Evolutionary conservation across 2,329 filamentous ascomycete genomes (phyloP).

Genomic region (Fusarium mundagurra): DNA sequence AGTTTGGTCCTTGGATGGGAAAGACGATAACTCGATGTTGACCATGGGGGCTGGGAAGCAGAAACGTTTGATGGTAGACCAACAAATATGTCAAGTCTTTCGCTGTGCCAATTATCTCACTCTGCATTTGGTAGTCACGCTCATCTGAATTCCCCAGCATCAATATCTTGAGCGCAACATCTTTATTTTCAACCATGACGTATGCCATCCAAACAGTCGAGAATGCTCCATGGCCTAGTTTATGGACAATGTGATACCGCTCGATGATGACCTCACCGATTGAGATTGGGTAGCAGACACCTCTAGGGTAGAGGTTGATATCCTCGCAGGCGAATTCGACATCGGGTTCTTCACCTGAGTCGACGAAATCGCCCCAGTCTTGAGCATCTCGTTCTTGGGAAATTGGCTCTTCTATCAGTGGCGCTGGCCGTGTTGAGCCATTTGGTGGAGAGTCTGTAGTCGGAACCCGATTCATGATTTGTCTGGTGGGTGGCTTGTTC

Average conservation of each 20-base stretch:
- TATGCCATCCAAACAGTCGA: background rate
- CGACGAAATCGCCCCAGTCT: background rate
- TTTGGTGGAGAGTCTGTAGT: fast-evolving
- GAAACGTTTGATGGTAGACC: fast-evolving
- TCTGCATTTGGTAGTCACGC: fast-evolving
- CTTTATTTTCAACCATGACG: fast-evolving
- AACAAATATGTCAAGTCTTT: background rate
- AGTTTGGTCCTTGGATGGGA: background rate
- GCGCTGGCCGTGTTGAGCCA: background rate
- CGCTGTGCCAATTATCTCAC: fast-evolving
- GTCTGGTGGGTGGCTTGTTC: background rate
- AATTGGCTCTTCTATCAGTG: fast-evolving
- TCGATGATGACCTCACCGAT: background rate
- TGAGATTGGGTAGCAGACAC: fast-evolving
- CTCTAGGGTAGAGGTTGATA: background rate
- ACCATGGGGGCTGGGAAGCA: fast-evolving
- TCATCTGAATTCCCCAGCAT: fast-evolving
- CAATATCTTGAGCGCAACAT: background rate
- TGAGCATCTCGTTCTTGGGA: fast-evolving
- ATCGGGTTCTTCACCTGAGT: background rate
- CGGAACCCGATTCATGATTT: fast-evolving
- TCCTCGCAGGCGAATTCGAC: fast-evolving
- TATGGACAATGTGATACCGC: background rate
- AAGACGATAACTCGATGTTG: fast-evolving
- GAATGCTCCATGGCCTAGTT: background rate